Percentiles rank a stretch among this genome's conserved stretches.
Evolutionary conservation across 495 filamentous ascomycete species (phyloP).

Genomic region (Penicillium goetzii): DNA sequence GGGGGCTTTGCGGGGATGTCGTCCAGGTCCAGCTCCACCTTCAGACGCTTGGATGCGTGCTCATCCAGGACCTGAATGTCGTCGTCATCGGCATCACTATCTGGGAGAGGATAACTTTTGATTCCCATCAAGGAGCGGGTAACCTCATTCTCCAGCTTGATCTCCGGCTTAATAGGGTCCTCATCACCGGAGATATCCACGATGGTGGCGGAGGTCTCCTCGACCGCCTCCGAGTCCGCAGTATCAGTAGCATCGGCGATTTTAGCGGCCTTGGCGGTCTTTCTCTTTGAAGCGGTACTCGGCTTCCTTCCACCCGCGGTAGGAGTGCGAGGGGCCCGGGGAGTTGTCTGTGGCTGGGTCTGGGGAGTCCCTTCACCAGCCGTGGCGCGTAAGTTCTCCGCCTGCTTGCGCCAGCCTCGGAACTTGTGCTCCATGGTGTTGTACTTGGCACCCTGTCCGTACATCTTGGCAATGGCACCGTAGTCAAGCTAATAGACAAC

Average conservation of each 20-base stretch:
- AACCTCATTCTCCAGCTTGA: neutral
- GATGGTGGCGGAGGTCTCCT: neutral
- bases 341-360: neutral
- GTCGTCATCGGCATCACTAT: neutral
- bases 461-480: neutral
- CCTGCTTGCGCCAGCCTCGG: neutral
- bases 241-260: neutral
- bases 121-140: neutral
- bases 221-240: neutral
- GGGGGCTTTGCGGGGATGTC: neutral
- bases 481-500: slow-evolving; percentile 3
- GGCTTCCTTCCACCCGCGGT: neutral
- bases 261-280: neutral
- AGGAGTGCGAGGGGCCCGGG: neutral
- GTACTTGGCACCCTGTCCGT: neutral
- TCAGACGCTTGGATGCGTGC: neutral
- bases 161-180: neutral
- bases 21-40: neutral
- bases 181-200: neutral
- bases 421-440: slow-evolving; percentile 9
- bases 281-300: neutral
- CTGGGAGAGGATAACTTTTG: neutral
- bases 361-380: neutral
- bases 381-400: neutral
- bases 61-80: neutral